A percentile compares a stretch with the other conserved stretches of the same genome.
phyloP scores from a whole-genome alignment of 805 yeast species.

The Metahyphopichia silvanorum region DNA sequence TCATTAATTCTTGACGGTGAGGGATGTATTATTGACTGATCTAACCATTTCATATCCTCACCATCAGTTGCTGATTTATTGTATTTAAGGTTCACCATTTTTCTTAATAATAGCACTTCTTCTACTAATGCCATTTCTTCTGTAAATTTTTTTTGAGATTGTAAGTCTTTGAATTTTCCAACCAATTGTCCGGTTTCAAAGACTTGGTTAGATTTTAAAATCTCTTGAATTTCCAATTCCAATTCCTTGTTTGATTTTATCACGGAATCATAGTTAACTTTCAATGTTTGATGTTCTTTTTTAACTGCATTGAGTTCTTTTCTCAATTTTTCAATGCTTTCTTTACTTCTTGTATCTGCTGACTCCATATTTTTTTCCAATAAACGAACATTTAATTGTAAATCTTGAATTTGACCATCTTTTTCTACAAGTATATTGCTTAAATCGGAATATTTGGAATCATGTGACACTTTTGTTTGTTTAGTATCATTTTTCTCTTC shows the following conservation, averaged over 20 bases:
- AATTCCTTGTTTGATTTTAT: conserved; percentile 16
- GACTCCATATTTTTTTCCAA: conserved; percentile 42
- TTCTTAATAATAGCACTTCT: conserved; percentile 43
- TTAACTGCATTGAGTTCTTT: conserved; percentile 11
- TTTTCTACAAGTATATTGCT: conserved; percentile 12
- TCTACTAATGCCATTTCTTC: conserved; percentile 37
- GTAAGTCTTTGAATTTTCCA: conserved; percentile 27
- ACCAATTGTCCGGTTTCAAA: conserved; percentile 11
- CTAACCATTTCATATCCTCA: conserved; percentile 19
- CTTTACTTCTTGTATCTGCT: conserved; percentile 25
- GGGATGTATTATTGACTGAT: conserved; percentile 4
- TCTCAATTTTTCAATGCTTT: conserved; percentile 15
- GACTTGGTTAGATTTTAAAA: conserved; percentile 17
- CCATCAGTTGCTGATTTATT: conserved; percentile 1
- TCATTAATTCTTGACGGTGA: neutral
- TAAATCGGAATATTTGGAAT: conserved; percentile 3
- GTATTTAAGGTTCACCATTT: conserved; percentile 16
- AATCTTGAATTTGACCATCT: conserved; percentile 36
- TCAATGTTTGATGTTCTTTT: conserved; percentile 13
- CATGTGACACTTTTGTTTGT: neutral
- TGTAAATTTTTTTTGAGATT: conserved; percentile 29
- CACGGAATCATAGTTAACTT: conserved; percentile 15
- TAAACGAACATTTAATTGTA: conserved; percentile 42
- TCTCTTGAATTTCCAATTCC: conserved; percentile 20
- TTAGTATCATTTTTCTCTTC: neutral